A percentile compares a stretch with the other conserved stretches of the same genome.
Evolutionary conservation across 2,329 filamentous ascomycete species (phyloP).

Genomic region (Macrophomina tecta): DNA sequence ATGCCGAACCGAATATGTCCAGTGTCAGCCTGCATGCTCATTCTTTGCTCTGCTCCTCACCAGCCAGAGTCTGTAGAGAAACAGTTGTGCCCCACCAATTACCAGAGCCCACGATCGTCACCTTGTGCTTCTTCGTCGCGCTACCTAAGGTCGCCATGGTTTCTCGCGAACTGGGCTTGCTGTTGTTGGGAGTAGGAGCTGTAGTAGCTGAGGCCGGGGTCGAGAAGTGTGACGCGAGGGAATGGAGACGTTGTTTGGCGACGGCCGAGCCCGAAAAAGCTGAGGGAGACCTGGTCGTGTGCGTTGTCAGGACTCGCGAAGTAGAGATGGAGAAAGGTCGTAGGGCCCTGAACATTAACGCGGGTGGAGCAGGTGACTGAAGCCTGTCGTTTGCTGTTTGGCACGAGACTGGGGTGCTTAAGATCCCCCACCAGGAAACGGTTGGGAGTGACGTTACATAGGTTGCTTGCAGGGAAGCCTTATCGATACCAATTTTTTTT

Average conservation of each 20-base stretch:
- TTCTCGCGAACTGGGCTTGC: conserved; percentile 1
- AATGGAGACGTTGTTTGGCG: conserved; percentile 13
- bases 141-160: conserved; percentile 57
- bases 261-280: conserved; percentile 25
- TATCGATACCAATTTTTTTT: conserved; percentile 27
- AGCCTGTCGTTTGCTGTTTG: background rate
- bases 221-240: conserved; percentile 27
- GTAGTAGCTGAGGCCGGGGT: conserved; percentile 9
- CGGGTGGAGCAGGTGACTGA: background rate
- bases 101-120: conserved; percentile 91
- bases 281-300: conserved; percentile 10
- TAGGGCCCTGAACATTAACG: conserved; percentile 31
- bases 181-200: conserved; percentile 22
- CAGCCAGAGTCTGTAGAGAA: background rate
- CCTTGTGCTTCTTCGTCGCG: conserved; percentile 80
- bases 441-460: conserved; percentile 25
- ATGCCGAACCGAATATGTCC: conserved; percentile 27
- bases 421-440: background rate
- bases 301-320: conserved; percentile 29
- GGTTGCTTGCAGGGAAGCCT: conserved; percentile 12
- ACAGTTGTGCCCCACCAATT: conserved; percentile 73
- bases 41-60: background rate
- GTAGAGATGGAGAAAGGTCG: conserved; percentile 29
- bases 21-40: background rate
- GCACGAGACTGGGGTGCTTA: conserved; percentile 3